Percentiles rank a stretch among this genome's conserved stretches.
These are phyloP conservation scores for Yamadazyma ubonensis DNA, from an alignment of 805 yeast species.

Conservation along the genomic window DNA sequence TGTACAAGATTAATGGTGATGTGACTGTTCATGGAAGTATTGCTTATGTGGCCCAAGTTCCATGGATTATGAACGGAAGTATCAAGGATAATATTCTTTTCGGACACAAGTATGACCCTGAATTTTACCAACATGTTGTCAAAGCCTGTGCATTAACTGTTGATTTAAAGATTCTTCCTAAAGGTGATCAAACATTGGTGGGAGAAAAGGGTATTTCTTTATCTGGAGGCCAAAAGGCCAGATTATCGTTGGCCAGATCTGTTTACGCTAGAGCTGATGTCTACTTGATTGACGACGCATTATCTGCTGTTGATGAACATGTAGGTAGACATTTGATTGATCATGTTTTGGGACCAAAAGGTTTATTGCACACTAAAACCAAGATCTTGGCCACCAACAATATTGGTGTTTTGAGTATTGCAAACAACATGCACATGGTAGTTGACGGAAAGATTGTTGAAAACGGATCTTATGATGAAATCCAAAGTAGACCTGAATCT, in stretches of 20 bases:
- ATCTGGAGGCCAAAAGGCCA: conserved; percentile 97
- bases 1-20: conserved; percentile 71
- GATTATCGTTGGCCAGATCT: conserved; percentile 91
- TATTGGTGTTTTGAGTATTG: conserved; percentile 74
- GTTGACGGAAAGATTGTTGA: conserved; percentile 67
- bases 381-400: conserved; percentile 84
- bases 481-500: conserved; percentile 46
- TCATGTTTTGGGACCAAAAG: conserved; percentile 78
- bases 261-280: conserved; percentile 93
- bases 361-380: conserved; percentile 72
- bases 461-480: conserved; percentile 59
- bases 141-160: conserved; percentile 84
- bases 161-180: conserved; percentile 77
- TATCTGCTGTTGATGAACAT: conserved; percentile 97
- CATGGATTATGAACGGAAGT: conserved; percentile 97
- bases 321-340: conserved; percentile 85
- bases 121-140: conserved; percentile 75
- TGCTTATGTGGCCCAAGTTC: conserved; percentile 90
- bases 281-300: conserved; percentile 85
- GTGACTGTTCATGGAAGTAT: conserved; percentile 71
- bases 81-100: conserved; percentile 88
- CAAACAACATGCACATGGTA: conserved; percentile 67
- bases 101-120: conserved; percentile 81
- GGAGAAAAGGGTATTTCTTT: conserved; percentile 97
- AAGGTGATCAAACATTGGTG: conserved; percentile 88